Evolutionary conservation across 139 green algal genomes (phyloP).

Genomic region (Volvox reticuliferus): DNA sequence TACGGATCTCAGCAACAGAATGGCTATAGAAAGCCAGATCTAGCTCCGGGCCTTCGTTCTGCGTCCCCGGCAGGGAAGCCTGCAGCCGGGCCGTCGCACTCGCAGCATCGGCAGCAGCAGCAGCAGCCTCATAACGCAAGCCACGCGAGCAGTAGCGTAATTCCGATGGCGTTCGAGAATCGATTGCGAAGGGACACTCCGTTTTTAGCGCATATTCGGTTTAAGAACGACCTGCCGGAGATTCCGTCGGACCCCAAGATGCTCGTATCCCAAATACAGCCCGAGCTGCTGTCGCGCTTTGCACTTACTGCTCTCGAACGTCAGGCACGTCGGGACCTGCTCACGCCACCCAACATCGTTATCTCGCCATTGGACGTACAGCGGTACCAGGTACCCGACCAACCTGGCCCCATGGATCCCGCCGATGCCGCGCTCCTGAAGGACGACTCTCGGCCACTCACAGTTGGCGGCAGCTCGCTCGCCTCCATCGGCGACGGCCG

Average conservation of each 20-base stretch:
- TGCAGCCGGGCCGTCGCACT: not conserved
- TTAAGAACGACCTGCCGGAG: slow-evolving; percentile 81
- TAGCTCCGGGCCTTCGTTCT: slow-evolving; percentile 1
- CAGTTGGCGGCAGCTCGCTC: slow-evolving; percentile 11
- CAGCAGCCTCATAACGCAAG: not conserved
- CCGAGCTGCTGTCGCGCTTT: slow-evolving; percentile 68
- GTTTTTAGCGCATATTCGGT: slow-evolving; percentile 77
- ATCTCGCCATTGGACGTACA: slow-evolving; percentile 76
- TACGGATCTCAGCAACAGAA: not conserved
- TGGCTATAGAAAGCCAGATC: not conserved
- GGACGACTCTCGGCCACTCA: slow-evolving; percentile 30
- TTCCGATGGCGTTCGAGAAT: slow-evolving; percentile 43
- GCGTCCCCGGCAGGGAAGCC: not conserved
- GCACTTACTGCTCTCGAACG: slow-evolving; percentile 73
- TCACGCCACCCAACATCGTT: slow-evolving; percentile 71
- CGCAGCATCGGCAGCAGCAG: slow-evolving; percentile 7
- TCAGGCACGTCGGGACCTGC: slow-evolving; percentile 67
- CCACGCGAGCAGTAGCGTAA: not conserved
- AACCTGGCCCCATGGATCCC: slow-evolving; percentile 56
- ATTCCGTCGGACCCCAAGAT: slow-evolving; percentile 84
- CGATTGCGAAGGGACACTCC: slow-evolving; percentile 68
- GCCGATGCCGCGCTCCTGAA: slow-evolving; percentile 67
- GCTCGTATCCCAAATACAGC: slow-evolving; percentile 66
- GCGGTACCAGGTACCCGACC: slow-evolving; percentile 60
- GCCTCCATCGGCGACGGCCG: slow-evolving; percentile 9